These are phyloP conservation scores for Daldinia concentrica DNA, from an alignment of 495 filamentous ascomycete genomes.

Conservation along the genomic window DNA sequence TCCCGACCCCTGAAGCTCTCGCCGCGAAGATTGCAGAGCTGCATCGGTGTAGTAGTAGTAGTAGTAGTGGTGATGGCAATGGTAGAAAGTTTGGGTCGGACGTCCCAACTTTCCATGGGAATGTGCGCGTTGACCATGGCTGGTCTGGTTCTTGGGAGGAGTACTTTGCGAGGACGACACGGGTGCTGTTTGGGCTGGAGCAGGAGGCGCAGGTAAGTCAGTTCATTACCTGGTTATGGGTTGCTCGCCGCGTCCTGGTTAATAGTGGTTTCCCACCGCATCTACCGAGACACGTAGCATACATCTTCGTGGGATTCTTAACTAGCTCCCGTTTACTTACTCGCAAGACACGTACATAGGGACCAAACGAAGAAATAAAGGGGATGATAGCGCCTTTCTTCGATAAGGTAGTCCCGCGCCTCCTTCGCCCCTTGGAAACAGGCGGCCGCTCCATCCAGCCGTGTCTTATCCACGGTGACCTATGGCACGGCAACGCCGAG, in stretches of 20 bases:
- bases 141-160: conserved; percentile 31
- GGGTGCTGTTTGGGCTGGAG: conserved; percentile 29
- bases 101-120: conserved; percentile 33
- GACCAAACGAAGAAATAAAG: conserved; percentile 26
- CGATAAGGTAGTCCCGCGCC: conserved; percentile 52
- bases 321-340: conserved; percentile 1
- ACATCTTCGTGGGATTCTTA: background rate
- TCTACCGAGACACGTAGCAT: background rate
- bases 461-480: conserved; percentile 58
- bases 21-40: conserved; percentile 18
- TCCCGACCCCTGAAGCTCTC: conserved; percentile 4
- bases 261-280: no score
- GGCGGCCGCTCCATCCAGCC: conserved; percentile 54
- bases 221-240: background rate
- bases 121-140: conserved; percentile 27
- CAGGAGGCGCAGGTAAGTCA: conserved; percentile 15
- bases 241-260: no score
- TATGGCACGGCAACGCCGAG: conserved; percentile 59
- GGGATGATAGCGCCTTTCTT: conserved; percentile 36
- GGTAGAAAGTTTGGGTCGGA: conserved; percentile 28
- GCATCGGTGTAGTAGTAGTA: conserved; percentile 5
- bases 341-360: conserved; percentile 4
- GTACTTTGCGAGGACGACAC: conserved; percentile 31
- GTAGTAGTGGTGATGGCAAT: background rate
- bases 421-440: conserved; percentile 53